Percentiles rank a stretch among this genome's conserved stretches.
Evolutionary conservation across 176 grass and related monocot species (phyloP).

Genomic region (Sorghum bicolor): Sorghum_bicolor_NCBIv3 NC_012875.2:57050001-57050500

Average conservation of each 20-base stretch:
- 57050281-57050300: conserved; percentile 30
- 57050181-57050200: conserved; percentile 95
- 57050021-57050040: conserved; percentile 96
- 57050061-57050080: conserved; percentile 88
- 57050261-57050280: conserved; percentile 83
- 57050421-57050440: conserved; percentile 22
- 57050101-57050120: conserved; percentile 25
- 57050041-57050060: conserved; percentile 74
- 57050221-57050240: conserved; percentile 63
- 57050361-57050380: conserved; percentile 82
- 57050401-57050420: conserved; percentile 24
- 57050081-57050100: conserved; percentile 87
- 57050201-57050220: conserved; percentile 91
- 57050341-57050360: conserved; percentile 37
- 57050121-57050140: conserved; percentile 21
- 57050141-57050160: conserved; percentile 14
- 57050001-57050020: conserved; percentile 86
- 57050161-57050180: conserved; percentile 45
- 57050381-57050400: conserved; percentile 89
- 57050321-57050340: conserved; percentile 40
- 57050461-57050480: background rate
- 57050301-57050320: conserved; percentile 23
- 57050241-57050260: conserved; percentile 54
- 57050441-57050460: conserved; percentile 20
- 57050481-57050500: conserved; percentile 75